Base-by-base conservation (phyloP, 345 rosid genomes). In the Eutrema heterophyllum region DNA sequence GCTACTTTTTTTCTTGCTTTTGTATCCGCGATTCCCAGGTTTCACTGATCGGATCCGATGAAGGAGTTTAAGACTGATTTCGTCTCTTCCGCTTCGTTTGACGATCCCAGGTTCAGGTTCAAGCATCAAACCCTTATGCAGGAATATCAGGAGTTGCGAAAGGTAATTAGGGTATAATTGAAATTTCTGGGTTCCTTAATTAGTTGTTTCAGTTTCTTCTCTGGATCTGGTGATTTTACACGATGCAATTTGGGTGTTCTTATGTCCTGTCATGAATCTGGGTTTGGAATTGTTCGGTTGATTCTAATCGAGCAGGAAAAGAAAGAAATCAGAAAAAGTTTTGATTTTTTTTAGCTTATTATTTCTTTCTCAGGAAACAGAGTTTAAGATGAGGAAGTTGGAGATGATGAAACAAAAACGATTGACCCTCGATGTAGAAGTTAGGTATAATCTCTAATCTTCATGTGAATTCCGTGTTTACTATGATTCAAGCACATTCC, bases 351-450 rank as follows among this genome's bases (percentile, higher is more conserved):
- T 7, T n/a, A 29, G 13, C 13, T 52, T 32, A 0, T n/a, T 66
- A 0, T 63, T 64, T 4, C 5, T 0, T 15, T 64, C 44, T 24
- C 87, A 94, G 99, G 97, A 91, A 74, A 81, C 86, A 14, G 90
- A 84, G 75, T 74, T 62, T n/a, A 80, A 55, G 73, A 81, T 58
- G 76, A 83, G 62, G 81, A 81, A 83, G 62, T 51, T 89, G 81
- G 83, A 82, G 79, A 83, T 80, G 83, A 67, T 88, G 84, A 88
- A 84, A 73, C 85, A 83, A 69, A 84, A 70, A 41, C 81, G 78
- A 74, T 27, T 67, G 80, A 81, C 62, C 24, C 83, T 92, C 9
- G 16, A 62, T 38, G 89, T 86, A 51, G 97, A 95, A 92, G 92
- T 95, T 64, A 74, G 86, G 99, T 94, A 88, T 76, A 39, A 32